Conservation (phyloP, 1,284 basidiomycete species). For the Phellopilus nigrolimitatus region DNA sequence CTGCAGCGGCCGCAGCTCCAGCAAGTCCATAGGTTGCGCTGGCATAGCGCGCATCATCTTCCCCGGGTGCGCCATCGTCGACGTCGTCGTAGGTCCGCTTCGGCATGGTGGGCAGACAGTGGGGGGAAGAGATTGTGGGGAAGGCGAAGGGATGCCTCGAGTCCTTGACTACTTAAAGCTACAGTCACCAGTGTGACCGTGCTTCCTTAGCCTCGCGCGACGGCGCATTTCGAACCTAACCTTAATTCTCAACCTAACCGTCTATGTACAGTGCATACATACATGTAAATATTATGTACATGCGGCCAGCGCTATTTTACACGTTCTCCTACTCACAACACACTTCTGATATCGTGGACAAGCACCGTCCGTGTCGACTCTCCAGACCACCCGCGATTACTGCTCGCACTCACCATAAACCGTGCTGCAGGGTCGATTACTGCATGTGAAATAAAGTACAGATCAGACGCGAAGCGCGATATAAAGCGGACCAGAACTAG, state of each 20-base stretch:
- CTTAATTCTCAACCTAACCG: slow-evolving; percentile 2
- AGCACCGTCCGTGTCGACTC: slow-evolving; percentile 86
- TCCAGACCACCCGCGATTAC: slow-evolving; percentile 93
- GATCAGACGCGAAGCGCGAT: slow-evolving; percentile 20
- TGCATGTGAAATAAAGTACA: slow-evolving; percentile 32
- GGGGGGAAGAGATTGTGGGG: neutral
- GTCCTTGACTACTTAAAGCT: neutral
- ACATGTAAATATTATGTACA: no score
- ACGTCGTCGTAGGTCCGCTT: slow-evolving; percentile 15
- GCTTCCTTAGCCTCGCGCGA: neutral
- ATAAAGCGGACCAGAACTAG: slow-evolving; percentile 16
- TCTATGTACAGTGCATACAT: neutral
- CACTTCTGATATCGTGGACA: slow-evolving; percentile 80
- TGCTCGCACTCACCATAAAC: slow-evolving; percentile 89
- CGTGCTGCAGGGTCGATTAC: slow-evolving; percentile 83
- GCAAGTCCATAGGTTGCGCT: slow-evolving; percentile 8
- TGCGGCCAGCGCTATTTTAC: no score
- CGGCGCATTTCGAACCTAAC: slow-evolving; percentile 5
- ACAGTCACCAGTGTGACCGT: no score
- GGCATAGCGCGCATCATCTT: slow-evolving; percentile 20
- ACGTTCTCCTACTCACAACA: slow-evolving; percentile 19
- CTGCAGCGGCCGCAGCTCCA: neutral
- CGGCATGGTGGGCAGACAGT: slow-evolving; percentile 6
- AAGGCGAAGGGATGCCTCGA: neutral
- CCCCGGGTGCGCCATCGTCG: slow-evolving; percentile 17